Percentiles rank a stretch among this genome's conserved stretches.
Evolutionary conservation across 73 alveolate species (phyloP).

Genomic region (Stentor coeruleus): DNA sequence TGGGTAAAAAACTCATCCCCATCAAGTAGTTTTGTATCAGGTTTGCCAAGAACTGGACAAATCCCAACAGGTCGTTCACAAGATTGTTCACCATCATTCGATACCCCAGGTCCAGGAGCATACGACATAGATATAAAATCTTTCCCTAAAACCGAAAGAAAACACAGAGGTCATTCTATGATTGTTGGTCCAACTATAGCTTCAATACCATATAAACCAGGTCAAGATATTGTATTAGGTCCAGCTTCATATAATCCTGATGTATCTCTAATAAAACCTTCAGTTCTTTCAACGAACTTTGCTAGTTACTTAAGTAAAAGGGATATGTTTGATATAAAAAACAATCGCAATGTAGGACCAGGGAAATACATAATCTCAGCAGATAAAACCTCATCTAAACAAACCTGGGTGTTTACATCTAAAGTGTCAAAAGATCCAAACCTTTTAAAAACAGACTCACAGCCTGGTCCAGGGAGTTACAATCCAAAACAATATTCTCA

Average conservation of each 20-base stretch:
- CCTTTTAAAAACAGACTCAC: not conserved
- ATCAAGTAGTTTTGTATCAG: not conserved
- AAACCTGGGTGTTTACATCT: not conserved
- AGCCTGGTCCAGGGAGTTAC: conserved; percentile 16
- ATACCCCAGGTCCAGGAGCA: conserved; percentile 22
- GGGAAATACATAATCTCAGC: not conserved
- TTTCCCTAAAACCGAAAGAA: not conserved
- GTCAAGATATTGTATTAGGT: not conserved
- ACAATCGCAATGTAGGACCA: not conserved
- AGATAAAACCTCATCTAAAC: not conserved
- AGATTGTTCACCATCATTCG: not conserved
- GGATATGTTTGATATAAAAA: not conserved
- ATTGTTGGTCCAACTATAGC: not conserved
- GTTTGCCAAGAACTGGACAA: not conserved
- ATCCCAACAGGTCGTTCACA: not conserved
- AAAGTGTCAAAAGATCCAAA: not conserved
- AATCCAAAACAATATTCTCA: not conserved
- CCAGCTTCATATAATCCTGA: not conserved
- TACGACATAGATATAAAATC: not conserved
- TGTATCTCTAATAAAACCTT: not conserved
- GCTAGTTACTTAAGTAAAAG: not conserved
- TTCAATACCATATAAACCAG: not conserved
- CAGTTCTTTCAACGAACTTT: not conserved
- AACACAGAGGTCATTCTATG: not conserved
- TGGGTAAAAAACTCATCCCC: not conserved